Conservation (phyloP, 164 flowering plant genomes). For the Stephania japonica region DNA sequence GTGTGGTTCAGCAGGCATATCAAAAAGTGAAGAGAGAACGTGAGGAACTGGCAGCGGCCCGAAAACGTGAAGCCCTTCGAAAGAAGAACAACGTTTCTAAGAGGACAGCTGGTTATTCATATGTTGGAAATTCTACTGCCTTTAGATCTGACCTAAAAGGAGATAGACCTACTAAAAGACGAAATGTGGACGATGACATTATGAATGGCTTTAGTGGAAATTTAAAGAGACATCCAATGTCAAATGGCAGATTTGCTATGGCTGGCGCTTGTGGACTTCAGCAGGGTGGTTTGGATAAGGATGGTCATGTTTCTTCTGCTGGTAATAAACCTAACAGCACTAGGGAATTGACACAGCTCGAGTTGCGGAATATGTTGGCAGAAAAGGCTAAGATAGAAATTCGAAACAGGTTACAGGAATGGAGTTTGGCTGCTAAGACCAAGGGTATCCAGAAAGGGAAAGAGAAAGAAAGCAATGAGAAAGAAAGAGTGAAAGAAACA, state of each 20-base stretch:
- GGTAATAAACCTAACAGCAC: conserved; percentile 14
- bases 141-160: conserved; percentile 13
- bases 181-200: conserved; percentile 14
- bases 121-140: conserved; percentile 16
- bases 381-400: conserved; percentile 58
- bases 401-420: conserved; percentile 33
- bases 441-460: conserved; percentile 19
- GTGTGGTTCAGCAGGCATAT: conserved; percentile 56
- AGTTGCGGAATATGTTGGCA: conserved; percentile 39
- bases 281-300: conserved; percentile 22
- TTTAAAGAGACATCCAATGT: conserved; percentile 9
- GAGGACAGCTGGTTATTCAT: conserved; percentile 23
- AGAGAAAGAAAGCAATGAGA: conserved; percentile 14
- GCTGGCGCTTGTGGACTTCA: conserved; percentile 18
- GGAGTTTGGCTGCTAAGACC: conserved; percentile 20
- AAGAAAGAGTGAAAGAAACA: conserved; percentile 16
- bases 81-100: conserved; percentile 41
- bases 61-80: conserved; percentile 46
- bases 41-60: conserved; percentile 63
- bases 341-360: conserved; percentile 38
- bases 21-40: conserved; percentile 66
- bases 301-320: conserved; percentile 21
- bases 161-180: conserved; percentile 35
- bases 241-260: conserved; percentile 1
- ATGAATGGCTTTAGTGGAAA: conserved; percentile 15